These are phyloP conservation scores for Candida sp. DNA, from an alignment of 1,139 yeast species.

Conservation along the genomic window DNA sequence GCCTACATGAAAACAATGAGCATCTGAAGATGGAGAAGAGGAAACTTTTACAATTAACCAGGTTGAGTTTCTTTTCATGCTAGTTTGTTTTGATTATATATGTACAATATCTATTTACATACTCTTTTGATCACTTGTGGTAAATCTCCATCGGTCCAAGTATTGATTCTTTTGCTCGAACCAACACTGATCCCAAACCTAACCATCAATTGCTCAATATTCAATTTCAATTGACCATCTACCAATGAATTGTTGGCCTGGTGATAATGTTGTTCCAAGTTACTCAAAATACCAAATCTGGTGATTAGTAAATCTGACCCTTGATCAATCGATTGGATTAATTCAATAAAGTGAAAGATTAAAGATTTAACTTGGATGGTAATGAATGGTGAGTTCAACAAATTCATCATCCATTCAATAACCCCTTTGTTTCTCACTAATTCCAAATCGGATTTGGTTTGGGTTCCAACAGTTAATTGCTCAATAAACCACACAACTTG, in stretches of 20 bases:
- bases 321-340: constrained; percentile 50
- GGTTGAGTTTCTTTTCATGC: no score
- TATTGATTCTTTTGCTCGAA: constrained; percentile 51
- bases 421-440: constrained; percentile 50
- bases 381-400: constrained; percentile 48
- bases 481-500: constrained; percentile 69
- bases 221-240: constrained; percentile 35
- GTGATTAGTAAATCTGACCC: constrained; percentile 64
- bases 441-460: constrained; percentile 47
- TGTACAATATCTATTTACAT: not conserved
- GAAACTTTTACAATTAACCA: no score
- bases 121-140: constrained; percentile 39
- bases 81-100: no score
- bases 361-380: constrained; percentile 34
- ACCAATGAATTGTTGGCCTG: constrained; percentile 12
- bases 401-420: constrained; percentile 65
- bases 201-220: constrained; percentile 42
- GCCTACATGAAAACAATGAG: not conserved
- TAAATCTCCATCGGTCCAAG: constrained; percentile 59
- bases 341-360: constrained; percentile 42
- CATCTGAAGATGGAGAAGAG: not conserved
- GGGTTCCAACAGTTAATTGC: constrained; percentile 43
- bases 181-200: constrained; percentile 42
- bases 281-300: constrained; percentile 56
- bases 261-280: constrained; percentile 37